Base-by-base conservation (phyloP, 2,329 filamentous ascomycete species). In the Epichloe festucae region DNA sequence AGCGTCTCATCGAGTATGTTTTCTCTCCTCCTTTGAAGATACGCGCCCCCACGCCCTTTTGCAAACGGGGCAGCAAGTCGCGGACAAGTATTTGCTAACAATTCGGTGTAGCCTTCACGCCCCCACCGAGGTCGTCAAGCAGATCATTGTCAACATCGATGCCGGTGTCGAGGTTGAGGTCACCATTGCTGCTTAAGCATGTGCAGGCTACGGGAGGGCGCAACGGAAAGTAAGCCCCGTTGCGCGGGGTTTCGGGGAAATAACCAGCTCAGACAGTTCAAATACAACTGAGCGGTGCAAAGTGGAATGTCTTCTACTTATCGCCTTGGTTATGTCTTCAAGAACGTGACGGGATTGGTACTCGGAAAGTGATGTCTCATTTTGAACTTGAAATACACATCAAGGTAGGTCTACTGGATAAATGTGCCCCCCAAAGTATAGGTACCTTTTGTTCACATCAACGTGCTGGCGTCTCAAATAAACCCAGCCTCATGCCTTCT, bases 141-240 rank as follows among this genome's bases (percentile, higher is more conserved):
- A 89, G 76, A 90, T 93, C 79, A 93, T 93, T 71, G 86, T 93
- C 79, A 94, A 93, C 79, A 93, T 93, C 72, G 87, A 93, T 78
- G 87, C 87, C 60, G 87, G 87, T 77, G 87, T 93, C 68, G 87
- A 93, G 80, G 87, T 93, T 64, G 87, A 93, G 80, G 87, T 93
- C 65, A 93, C 87, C 70, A 93, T 93, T 69, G 87, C 87, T 69
- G 86, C 87, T 70, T 89, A 86, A 76, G 60, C 56, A 59, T 14
- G 35, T 12, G 40, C 48, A 38, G 43, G 40, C 17, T 36, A 14
- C 15, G 46, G 38, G 27, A 40, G 8, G 41, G 36, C 11, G 42
- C 23, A 11, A n/a, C 15, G 31, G 17, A 8, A 34, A 1, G 10
- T 19, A 19, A 19, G 19, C 19, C 19, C 19, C 38, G 21, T 35